These are phyloP conservation scores for Raffaelea arxii DNA, from an alignment of 2,329 filamentous ascomycete genomes.

Conservation along the genomic window DNA sequence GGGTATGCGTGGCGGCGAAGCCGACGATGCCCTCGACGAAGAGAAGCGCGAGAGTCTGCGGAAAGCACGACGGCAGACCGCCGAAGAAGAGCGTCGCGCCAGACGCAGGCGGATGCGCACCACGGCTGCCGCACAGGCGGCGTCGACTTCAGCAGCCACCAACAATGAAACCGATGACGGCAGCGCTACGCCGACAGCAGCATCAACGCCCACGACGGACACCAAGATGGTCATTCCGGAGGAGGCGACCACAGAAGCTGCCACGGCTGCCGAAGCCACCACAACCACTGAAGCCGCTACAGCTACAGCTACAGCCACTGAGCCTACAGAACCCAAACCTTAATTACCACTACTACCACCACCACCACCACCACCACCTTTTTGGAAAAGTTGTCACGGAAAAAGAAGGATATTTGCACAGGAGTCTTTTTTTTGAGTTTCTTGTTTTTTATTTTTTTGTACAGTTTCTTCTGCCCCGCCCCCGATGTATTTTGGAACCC, in stretches of 20 bases:
- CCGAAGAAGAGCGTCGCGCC: slow-evolving; percentile 66
- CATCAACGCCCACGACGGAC: neutral
- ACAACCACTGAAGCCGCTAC: no score
- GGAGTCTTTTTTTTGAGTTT: neutral
- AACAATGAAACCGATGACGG: neutral
- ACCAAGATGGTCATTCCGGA: neutral
- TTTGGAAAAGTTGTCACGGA: neutral
- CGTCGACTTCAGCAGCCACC: neutral
- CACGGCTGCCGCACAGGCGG: slow-evolving; percentile 51
- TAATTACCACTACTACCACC: no score
- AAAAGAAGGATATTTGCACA: neutral
- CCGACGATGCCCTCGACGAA: slow-evolving; percentile 42
- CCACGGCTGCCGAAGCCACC: neutral
- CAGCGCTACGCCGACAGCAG: slow-evolving; percentile 3
- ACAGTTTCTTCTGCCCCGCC: neutral
- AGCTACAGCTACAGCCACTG: no score
- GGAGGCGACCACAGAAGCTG: neutral
- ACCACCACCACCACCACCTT: no score
- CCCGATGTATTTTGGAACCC: no score
- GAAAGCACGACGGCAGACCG: slow-evolving; percentile 55
- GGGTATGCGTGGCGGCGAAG: slow-evolving; percentile 60
- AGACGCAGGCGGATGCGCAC: slow-evolving; percentile 59
- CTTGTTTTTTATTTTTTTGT: neutral
- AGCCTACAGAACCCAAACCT: no score
- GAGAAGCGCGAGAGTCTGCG: slow-evolving; percentile 53